Base-by-base conservation (phyloP, 2,329 filamentous ascomycete genomes). In the Myriosclerotinia scirpicola region DNA sequence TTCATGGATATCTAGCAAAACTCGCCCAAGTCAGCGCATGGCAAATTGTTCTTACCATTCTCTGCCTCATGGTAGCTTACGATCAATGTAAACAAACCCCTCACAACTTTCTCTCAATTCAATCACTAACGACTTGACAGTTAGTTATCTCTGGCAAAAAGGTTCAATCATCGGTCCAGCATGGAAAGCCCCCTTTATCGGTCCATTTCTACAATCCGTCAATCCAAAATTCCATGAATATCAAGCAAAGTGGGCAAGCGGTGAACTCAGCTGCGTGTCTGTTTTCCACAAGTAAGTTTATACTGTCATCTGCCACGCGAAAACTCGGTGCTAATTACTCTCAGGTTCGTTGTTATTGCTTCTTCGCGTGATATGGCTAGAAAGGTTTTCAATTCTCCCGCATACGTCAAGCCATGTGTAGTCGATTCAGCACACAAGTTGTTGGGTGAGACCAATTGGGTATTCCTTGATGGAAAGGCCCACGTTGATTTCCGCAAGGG, bases 401-500 rank as follows among this genome's bases (percentile, higher is more conserved):
- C 81, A 62, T 98, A 89, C 76, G 93, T 96, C 77, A 97, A 97
- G 82, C 95, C 95, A 53, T 98, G 93, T 76, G 93, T 99, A 69
- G 95, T 99, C 70, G 94, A 98, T 78, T 88, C 90, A 68, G 95
- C 95, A 26, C 89, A 92, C 80, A 98, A 98, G 82, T 90, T 99
- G 61, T 87, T 99, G 63, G 91, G 95, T 68, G 85, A 88, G 69
- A 90, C 90, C 75, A 97, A 97, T 82, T 99, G 93, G 92, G 95
- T 98, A 22, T 98, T 98, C 81, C 83, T 99, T 71, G 94, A 98
- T 76, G 95, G 95, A 76, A 96, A 93, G 81, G 87, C 88, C 50
- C 95, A 99, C 75, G 92, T 97, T 72, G 95, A 98, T 76, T 99
- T 95, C 81, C 93, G 95, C 78, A 98, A 97, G 82, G 95, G 95